phyloP scores from a whole-genome alignment of 306 rosid genomes.

The Vicia villosa region DNA sequence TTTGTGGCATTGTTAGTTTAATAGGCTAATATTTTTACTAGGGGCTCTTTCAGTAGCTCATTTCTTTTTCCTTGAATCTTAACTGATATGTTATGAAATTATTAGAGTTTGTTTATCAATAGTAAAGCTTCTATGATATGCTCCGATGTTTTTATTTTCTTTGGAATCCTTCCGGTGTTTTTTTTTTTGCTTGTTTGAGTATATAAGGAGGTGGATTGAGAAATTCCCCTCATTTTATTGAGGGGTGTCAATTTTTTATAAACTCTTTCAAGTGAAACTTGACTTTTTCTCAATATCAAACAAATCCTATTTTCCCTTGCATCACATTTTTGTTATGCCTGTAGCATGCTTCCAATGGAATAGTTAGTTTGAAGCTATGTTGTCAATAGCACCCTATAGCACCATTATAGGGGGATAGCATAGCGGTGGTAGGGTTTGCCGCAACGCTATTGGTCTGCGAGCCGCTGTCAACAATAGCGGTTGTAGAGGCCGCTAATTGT shows the following conservation, averaged over 20 bases:
- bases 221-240: too few species aligned
- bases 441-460: too few species aligned
- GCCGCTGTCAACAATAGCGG: too few species aligned
- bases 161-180: not conserved
- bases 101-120: conserved; percentile 1
- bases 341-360: conserved; percentile 22
- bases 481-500: too few species aligned
- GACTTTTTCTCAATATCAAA: not conserved
- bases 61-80: conserved; percentile 29
- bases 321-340: conserved; percentile 9
- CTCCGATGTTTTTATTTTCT: not conserved
- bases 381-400: too few species aligned
- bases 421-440: too few species aligned
- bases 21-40: conserved; percentile 23
- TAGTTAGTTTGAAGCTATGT: conserved; percentile 17
- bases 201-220: too few species aligned
- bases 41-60: conserved; percentile 18
- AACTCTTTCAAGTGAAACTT: not conserved
- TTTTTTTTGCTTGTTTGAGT: too few species aligned
- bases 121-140: conserved; percentile 1
- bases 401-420: too few species aligned
- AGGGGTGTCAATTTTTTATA: not conserved
- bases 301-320: not conserved
- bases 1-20: conserved; percentile 9
- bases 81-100: conserved; percentile 20